A percentile compares a stretch with the other conserved stretches of the same genome.
Conservation (phyloP, 2,329 filamentous ascomycete species). For the Penicillium sp. region DNA sequence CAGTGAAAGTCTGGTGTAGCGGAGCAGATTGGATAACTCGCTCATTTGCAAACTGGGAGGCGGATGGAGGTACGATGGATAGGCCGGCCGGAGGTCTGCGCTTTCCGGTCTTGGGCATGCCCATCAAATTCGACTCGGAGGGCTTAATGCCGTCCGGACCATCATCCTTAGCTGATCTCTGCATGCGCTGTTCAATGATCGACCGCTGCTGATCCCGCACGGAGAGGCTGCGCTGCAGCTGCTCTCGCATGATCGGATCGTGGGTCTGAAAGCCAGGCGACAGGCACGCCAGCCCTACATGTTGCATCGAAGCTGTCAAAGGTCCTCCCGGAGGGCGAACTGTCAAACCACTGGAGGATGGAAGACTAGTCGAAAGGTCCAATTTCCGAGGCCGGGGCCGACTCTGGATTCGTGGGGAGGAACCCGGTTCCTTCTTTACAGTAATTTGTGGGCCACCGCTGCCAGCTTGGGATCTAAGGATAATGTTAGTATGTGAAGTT, state of each 20-base stretch:
- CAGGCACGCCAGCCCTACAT: constrained; percentile 89
- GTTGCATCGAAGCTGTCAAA: constrained; percentile 79
- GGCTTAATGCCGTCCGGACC: constrained; percentile 61
- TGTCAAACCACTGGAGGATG: constrained; percentile 51
- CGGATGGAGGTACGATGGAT: constrained; percentile 91
- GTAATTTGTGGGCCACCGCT: constrained; percentile 70
- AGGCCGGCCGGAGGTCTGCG: constrained; percentile 75
- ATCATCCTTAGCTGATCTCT: constrained; percentile 82
- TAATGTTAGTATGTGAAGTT: neutral
- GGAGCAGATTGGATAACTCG: constrained; percentile 96
- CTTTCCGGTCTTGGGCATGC: constrained; percentile 40
- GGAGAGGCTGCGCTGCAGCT: constrained; percentile 88
- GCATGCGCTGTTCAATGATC: constrained; percentile 87
- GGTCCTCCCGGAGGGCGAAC: constrained; percentile 67
- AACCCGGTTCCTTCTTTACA: constrained; percentile 89
- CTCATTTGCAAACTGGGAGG: constrained; percentile 89
- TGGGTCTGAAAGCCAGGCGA: constrained; percentile 96
- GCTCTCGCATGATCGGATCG: constrained; percentile 93
- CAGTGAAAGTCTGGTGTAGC: constrained; percentile 91
- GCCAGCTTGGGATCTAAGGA: constrained; percentile 42
- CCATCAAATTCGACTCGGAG: constrained; percentile 47
- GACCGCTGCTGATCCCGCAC: constrained; percentile 91
- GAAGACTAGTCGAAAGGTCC: constrained; percentile 46
- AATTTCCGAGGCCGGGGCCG: constrained; percentile 48
- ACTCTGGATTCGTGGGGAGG: constrained; percentile 71